Base-by-base conservation (phyloP, 305 asterid species). In the Fraxinus sp. region DNA sequence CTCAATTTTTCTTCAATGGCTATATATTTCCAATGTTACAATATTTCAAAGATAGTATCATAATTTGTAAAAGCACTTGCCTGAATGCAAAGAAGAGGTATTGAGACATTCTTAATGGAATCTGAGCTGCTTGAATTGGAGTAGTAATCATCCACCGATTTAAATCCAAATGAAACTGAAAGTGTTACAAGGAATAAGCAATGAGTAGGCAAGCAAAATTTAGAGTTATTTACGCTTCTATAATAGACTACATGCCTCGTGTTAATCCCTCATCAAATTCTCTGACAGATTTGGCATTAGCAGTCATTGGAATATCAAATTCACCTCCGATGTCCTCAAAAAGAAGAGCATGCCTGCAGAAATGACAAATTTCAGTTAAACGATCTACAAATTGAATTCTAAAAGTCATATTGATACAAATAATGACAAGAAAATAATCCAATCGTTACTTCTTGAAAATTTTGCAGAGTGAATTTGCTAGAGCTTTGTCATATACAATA, bases 81-180 rank as follows among this genome's bases (percentile, higher is more conserved):
- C 98, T 95, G 99, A 87, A 93, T 93, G 90, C 99, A 95, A 77
- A 95, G 91, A 84, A 95, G 85, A 83, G 99, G 99, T 57, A 87
- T 89, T 80, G 89, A 68, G 78, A 95, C 95, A 84, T 89, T 86
- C 89, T 84, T 86, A 79, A 95, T 90, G 57, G 97, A 92, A 88
- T 92, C 93, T 24, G 98, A 93, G 86, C 99, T 95, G 95, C 98
- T 87, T 22, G 99, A 95, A 79, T 93, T 92, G 79, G 95, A 90
- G 90, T 95, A 95, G 90, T 95, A 95, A 49, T 95, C 98, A 88
- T 93, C 98, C 80, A 91, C 98, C 7, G 99, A 94, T 89, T 92
- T 93, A 88, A 95, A 95, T 86, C 99, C 98, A 90, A 95, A 95
- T 74, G 98, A 94, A 79, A 95, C 99, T 95, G 93, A 81, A 78